Conservation (phyloP, 1,284 basidiomycete species). For the Acaromyces ingoldii region DNA sequence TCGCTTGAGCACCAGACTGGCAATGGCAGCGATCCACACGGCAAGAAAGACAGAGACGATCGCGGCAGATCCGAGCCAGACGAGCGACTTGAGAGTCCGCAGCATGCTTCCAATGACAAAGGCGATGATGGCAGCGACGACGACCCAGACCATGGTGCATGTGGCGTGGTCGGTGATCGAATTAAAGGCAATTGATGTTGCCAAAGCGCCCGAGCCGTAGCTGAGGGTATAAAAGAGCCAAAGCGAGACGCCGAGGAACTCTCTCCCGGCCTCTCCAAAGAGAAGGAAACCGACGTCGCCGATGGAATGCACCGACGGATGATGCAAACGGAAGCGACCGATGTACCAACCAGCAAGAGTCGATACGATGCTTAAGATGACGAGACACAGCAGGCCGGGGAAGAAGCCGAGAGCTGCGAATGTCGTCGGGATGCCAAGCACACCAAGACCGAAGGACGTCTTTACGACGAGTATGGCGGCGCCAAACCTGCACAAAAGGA, state of each 20-base stretch:
- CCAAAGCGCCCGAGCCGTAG: neutral
- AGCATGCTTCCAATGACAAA: neutral
- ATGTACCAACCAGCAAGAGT: neutral
- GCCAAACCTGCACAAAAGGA: neutral
- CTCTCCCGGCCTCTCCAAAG: neutral
- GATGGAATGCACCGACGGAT: neutral
- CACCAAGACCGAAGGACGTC: conserved; percentile 1
- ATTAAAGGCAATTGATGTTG: conserved; percentile 6
- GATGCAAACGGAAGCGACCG: neutral
- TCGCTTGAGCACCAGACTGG: no score
- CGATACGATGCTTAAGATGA: neutral
- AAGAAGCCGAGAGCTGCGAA: conserved; percentile 3
- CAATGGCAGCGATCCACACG: conserved; percentile 1
- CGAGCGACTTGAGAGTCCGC: neutral
- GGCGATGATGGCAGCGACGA: neutral
- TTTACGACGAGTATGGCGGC: conserved; percentile 2
- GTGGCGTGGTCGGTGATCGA: neutral
- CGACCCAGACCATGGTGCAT: conserved; percentile 6
- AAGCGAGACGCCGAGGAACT: neutral
- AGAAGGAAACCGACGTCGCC: neutral
- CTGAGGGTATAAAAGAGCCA: neutral
- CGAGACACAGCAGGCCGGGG: neutral
- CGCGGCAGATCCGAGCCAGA: neutral
- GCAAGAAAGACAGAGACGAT: neutral
- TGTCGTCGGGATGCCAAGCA: conserved; percentile 2